Conservation (phyloP, 257 asterid genomes). For the Solanum chiquidenum region DNA sequence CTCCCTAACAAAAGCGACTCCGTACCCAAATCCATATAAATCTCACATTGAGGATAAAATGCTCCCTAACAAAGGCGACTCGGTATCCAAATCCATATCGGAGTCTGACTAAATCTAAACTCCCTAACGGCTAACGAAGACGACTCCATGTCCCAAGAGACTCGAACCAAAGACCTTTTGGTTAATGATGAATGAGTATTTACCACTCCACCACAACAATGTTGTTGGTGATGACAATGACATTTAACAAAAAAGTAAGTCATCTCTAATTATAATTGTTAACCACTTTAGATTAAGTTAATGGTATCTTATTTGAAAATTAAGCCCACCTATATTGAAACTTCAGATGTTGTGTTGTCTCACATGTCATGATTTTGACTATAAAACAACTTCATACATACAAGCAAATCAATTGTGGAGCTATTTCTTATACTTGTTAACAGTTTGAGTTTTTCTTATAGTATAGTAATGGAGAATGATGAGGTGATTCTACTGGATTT, state of each 20-base stretch:
- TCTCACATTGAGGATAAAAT: not conserved
- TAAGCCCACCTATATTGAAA: not conserved
- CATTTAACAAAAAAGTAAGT: not conserved
- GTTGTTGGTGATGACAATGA: not conserved
- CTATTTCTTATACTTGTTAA: not conserved
- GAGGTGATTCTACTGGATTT: constrained; percentile 5
- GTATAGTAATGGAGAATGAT: not conserved
- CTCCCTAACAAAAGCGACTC: too few relatives aligned
- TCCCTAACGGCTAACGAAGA: not conserved
- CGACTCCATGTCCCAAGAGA: fast-evolving
- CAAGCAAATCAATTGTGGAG: not conserved
- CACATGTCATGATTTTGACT: not conserved
- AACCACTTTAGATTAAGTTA: not conserved
- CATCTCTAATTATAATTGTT: not conserved
- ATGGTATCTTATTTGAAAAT: not conserved
- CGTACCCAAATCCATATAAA: not conserved
- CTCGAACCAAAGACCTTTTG: not conserved
- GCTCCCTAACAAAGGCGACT: not conserved
- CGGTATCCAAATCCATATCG: too few relatives aligned
- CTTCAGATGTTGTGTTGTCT: not conserved
- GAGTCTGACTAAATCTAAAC: not conserved
- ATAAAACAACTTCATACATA: not conserved
- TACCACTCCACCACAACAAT: not conserved
- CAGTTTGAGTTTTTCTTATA: not conserved
- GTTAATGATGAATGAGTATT: too few relatives aligned